Evolutionary conservation across 495 filamentous ascomycete species (phyloP).

Genomic region (Penicillium daleae): DNA sequence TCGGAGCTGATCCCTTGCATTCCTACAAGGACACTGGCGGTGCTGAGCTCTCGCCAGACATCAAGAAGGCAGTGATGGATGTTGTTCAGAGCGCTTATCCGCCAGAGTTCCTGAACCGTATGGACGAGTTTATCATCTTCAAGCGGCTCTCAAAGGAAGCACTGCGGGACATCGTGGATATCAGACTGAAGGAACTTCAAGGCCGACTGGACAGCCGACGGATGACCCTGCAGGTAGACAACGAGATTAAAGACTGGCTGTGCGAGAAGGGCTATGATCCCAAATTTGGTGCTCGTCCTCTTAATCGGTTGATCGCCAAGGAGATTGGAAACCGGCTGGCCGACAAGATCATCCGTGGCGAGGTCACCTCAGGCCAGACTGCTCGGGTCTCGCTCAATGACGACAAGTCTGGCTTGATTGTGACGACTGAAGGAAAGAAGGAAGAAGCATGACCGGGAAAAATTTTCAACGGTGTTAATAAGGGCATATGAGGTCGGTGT

Average conservation of each 20-base stretch:
- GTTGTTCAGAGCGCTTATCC: conserved; percentile 79
- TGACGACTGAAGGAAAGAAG: conserved; percentile 27
- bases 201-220: conserved; percentile 81
- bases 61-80: conserved; percentile 83
- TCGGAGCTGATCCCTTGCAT: conserved; percentile 48
- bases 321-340: conserved; percentile 87
- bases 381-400: conserved; percentile 68
- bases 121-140: conserved; percentile 97
- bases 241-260: conserved; percentile 80
- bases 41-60: conserved; percentile 67
- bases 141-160: conserved; percentile 76
- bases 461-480: conserved; percentile 7
- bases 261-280: conserved; percentile 88
- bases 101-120: conserved; percentile 94
- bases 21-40: conserved; percentile 55
- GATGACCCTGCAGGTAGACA: conserved; percentile 72
- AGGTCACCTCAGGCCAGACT: conserved; percentile 73
- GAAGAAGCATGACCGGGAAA: conserved; percentile 19
- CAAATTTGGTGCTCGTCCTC: conserved; percentile 86
- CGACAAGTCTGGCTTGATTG: conserved; percentile 40
- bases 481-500: conserved; percentile 14
- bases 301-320: conserved; percentile 88
- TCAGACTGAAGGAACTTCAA: conserved; percentile 84
- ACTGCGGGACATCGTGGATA: conserved; percentile 90
- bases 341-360: conserved; percentile 86